These are phyloP conservation scores for Glebionis coronaria DNA, from an alignment of 129 eudicot genomes.

Conservation along the genomic window DNA sequence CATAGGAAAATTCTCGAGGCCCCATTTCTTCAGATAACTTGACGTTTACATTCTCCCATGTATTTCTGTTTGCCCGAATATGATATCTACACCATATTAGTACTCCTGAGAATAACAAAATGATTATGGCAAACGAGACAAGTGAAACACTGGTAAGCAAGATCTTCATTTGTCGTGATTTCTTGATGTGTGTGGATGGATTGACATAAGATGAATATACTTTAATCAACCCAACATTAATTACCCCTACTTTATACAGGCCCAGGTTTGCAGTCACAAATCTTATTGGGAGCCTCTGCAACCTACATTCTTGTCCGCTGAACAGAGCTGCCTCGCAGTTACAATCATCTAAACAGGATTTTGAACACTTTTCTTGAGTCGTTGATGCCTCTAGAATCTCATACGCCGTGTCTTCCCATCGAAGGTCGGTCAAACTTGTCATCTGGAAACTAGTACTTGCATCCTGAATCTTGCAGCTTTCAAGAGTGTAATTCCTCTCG, in stretches of 20 bases:
- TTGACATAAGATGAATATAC: slow-evolving; percentile 1
- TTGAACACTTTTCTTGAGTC: slow-evolving; percentile 25
- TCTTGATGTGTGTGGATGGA: not conserved
- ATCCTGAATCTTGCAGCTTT: slow-evolving; percentile 24
- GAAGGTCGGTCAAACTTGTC: not conserved
- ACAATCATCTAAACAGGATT: slow-evolving; percentile 37
- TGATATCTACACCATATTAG: not conserved
- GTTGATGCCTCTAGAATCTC: not conserved
- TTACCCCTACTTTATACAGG: not conserved
- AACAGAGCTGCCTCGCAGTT: slow-evolving; percentile 36
- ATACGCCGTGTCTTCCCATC: slow-evolving; percentile 36
- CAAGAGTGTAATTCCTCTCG: slow-evolving; percentile 24
- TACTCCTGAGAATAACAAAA: slow-evolving; percentile 17
- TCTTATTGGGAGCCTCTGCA: slow-evolving; percentile 38
- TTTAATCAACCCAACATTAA: slow-evolving; percentile 16
- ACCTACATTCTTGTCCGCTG: slow-evolving; percentile 21
- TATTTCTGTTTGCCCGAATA: slow-evolving; percentile 13
- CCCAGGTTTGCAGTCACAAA: not conserved
- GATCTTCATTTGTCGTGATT: not conserved
- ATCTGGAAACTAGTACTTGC: not conserved
- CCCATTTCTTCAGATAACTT: slow-evolving; percentile 15
- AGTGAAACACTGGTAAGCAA: slow-evolving; percentile 24
- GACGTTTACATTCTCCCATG: slow-evolving; percentile 5
- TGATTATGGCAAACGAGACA: slow-evolving; percentile 9
- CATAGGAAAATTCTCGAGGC: slow-evolving; percentile 32